phyloP scores from a whole-genome alignment of 306 rosid genomes.

The Quercus aquifolioides region DNA sequence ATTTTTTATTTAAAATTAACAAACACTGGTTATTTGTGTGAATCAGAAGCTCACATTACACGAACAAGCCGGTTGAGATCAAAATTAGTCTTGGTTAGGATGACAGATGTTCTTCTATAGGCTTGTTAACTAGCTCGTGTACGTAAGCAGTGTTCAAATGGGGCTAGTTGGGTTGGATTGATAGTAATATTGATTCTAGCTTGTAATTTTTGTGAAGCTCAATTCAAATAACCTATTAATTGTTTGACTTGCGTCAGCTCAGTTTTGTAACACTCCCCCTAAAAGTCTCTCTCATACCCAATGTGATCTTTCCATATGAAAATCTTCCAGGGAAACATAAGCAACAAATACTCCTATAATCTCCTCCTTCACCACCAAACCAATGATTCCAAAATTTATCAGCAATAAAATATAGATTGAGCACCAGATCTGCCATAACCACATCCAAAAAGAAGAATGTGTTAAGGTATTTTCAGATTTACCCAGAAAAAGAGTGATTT shows the following conservation, averaged over 20 bases:
- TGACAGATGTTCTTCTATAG: background rate
- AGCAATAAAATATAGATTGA: background rate
- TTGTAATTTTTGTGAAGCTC: background rate
- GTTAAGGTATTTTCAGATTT: background rate
- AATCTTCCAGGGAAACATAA: slow-evolving; percentile 9
- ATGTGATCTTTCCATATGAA: slow-evolving; percentile 10
- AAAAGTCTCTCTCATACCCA: background rate
- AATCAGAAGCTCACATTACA: background rate
- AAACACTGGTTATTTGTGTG: background rate
- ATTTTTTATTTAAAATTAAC: background rate
- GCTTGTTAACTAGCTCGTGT: background rate
- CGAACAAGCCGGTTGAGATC: background rate
- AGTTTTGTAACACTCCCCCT: background rate
- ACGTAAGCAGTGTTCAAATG: background rate
- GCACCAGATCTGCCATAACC: too few species aligned
- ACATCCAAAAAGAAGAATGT: too few species aligned
- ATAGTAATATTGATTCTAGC: background rate
- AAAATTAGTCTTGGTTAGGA: background rate
- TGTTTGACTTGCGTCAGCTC: background rate
- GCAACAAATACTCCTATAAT: slow-evolving; percentile 5
- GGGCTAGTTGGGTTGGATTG: background rate
- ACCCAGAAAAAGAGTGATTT: background rate
- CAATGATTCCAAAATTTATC: background rate
- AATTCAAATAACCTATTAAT: background rate
- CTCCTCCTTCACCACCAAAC: background rate